These are phyloP conservation scores for Dictyostelium capitatum DNA, from an alignment of 78 protist species.

Conservation along the genomic window DNA sequence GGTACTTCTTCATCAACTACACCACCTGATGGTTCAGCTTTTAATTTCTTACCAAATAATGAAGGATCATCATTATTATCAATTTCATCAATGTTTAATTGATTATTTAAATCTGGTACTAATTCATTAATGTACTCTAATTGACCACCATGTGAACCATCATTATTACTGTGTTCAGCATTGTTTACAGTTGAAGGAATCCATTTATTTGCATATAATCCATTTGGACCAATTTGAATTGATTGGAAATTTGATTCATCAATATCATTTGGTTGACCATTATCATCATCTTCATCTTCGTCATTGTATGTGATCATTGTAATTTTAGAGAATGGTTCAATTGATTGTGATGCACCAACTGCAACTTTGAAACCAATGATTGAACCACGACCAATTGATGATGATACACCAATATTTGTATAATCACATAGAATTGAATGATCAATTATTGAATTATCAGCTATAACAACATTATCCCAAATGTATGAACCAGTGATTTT, in stretches of 20 bases:
- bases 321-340: slow-evolving; percentile 61
- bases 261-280: neutral
- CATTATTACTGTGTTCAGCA: too few relatives aligned
- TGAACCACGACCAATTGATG: slow-evolving; percentile 47
- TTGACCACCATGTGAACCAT: too few relatives aligned
- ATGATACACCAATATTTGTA: slow-evolving; percentile 6
- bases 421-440: slow-evolving; percentile 64
- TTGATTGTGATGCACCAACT: neutral
- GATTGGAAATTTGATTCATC: neutral
- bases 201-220: neutral
- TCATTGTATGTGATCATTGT: slow-evolving; percentile 2
- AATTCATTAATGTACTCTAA: slow-evolving; percentile 10
- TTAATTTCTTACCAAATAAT: neutral
- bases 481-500: slow-evolving; percentile 77
- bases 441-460: slow-evolving; percentile 50
- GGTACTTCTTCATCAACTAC: neutral
- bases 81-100: neutral
- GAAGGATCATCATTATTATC: neutral
- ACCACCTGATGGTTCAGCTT: neutral
- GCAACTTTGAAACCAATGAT: slow-evolving; percentile 75
- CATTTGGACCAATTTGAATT: slow-evolving; percentile 11
- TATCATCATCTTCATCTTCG: slow-evolving; percentile 28
- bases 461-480: slow-evolving; percentile 85
- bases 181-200: too few relatives aligned
- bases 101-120: neutral